Percentiles rank a stretch among this genome's conserved stretches.
Evolutionary conservation across 768 basidiomycete genomes (phyloP).

Genomic region (Pholiota molesta): DNA sequence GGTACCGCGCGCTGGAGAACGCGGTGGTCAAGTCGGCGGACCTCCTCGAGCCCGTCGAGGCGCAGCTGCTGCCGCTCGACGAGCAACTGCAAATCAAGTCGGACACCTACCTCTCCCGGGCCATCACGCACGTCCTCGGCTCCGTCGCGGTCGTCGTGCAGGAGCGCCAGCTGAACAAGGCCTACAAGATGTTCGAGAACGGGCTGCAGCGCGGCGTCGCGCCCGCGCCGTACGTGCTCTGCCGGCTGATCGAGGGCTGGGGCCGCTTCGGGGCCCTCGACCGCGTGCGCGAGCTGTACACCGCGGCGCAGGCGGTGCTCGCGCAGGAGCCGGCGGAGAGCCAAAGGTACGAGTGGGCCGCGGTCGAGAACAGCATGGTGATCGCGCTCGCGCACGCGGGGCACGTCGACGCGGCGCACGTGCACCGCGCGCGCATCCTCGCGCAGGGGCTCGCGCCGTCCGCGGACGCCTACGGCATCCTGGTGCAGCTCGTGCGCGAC

Average conservation of each 20-base stretch:
- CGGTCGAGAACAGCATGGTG: slow-evolving; percentile 88
- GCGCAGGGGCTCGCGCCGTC: slow-evolving; percentile 77
- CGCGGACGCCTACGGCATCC: slow-evolving; percentile 89
- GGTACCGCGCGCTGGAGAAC: slow-evolving; percentile 23
- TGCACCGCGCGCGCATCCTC: slow-evolving; percentile 78
- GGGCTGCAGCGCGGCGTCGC: slow-evolving; percentile 47
- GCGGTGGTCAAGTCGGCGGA: slow-evolving; percentile 9
- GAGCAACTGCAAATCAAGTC: not conserved
- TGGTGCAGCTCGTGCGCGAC: slow-evolving; percentile 87
- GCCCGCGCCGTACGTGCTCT: slow-evolving; percentile 56
- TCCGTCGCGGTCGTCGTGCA: not conserved
- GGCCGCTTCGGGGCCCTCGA: slow-evolving; percentile 65
- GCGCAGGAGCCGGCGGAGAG: slow-evolving; percentile 35
- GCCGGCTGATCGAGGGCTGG: slow-evolving; percentile 65
- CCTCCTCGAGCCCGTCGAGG: not conserved
- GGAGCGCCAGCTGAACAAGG: slow-evolving; percentile 22
- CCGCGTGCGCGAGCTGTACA: slow-evolving; percentile 69
- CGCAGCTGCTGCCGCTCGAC: not conserved
- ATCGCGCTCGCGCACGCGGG: slow-evolving; percentile 83
- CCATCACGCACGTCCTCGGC: not conserved
- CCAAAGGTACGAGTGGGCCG: slow-evolving; percentile 58
- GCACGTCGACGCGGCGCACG: slow-evolving; percentile 76
- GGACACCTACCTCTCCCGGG: slow-evolving; percentile 1
- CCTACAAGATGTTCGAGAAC: slow-evolving; percentile 52
- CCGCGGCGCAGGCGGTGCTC: slow-evolving; percentile 65